These are phyloP conservation scores for Annulohypoxylon stygium DNA, from an alignment of 495 filamentous ascomycete genomes.

Conservation along the genomic window DNA sequence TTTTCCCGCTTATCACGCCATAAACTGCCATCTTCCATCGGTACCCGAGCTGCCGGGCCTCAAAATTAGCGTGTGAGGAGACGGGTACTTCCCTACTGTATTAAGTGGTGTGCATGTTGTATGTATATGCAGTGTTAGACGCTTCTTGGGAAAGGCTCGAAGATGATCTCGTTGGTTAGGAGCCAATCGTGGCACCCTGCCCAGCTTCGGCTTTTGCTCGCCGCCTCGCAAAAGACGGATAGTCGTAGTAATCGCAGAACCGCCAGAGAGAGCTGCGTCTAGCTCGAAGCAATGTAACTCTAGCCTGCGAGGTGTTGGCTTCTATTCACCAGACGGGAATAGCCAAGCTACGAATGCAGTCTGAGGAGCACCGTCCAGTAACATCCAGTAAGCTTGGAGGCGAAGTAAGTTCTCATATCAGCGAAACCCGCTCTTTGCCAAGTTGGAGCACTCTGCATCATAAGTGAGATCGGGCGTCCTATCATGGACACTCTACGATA, in stretches of 20 bases:
- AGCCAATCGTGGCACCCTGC: constrained; percentile 32
- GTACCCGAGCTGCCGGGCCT: constrained; percentile 45
- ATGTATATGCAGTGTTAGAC: constrained; percentile 17
- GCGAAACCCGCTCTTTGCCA: constrained; percentile 26
- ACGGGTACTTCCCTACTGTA: constrained; percentile 37
- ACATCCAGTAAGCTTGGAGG: constrained; percentile 29
- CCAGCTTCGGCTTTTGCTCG: constrained; percentile 33
- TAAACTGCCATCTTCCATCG: constrained; percentile 47
- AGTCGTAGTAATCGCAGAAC: constrained; percentile 29
- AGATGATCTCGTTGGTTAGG: constrained; percentile 8
- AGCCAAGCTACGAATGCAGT: constrained; percentile 31
- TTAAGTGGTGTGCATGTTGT: constrained; percentile 27
- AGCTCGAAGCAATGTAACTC: constrained; percentile 34
- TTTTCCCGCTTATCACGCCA: constrained; percentile 45
- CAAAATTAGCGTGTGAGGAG: constrained; percentile 5
- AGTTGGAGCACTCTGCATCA: constrained; percentile 34
- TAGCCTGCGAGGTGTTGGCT: constrained; percentile 20
- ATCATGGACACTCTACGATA: constrained; percentile 39
- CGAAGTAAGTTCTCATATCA: constrained; percentile 29
- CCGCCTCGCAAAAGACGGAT: constrained; percentile 31
- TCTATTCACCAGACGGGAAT: constrained; percentile 29
- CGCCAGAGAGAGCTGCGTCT: constrained; percentile 28
- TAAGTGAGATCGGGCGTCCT: constrained; percentile 34
- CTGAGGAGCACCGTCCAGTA: constrained; percentile 13
- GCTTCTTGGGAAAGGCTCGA: constrained; percentile 21